These are phyloP conservation scores for Neurospora hispaniola DNA, from an alignment of 495 filamentous ascomycete species.

Conservation along the genomic window DNA sequence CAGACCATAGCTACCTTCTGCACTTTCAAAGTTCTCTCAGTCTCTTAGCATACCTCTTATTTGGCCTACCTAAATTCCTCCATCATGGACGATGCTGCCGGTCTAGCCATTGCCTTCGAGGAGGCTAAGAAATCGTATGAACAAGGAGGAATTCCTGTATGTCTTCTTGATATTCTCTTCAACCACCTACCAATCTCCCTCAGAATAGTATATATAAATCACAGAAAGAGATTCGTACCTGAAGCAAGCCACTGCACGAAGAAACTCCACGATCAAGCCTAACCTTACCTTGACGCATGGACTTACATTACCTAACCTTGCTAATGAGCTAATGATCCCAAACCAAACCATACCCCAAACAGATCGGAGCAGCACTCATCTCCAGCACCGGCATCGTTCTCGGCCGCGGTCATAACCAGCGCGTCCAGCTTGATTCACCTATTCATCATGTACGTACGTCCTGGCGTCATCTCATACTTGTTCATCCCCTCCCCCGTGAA, in stretches of 20 bases:
- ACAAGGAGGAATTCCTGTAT: conserved; percentile 69
- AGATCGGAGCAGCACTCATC: conserved; percentile 56
- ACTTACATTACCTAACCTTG: not conserved
- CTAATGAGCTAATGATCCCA: not conserved
- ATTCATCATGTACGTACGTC: conserved; percentile 53
- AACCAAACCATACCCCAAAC: conserved; percentile 24
- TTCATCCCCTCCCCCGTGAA: no score
- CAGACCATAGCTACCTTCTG: not conserved
- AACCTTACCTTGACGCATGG: not conserved
- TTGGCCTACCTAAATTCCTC: not conserved
- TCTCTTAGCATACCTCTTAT: not conserved
- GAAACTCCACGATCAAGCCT: not conserved
- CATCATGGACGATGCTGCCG: conserved; percentile 41
- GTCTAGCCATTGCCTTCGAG: conserved; percentile 57
- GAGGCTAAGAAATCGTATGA: conserved; percentile 56
- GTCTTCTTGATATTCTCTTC: not conserved
- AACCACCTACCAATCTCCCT: not conserved
- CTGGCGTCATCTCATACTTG: no score
- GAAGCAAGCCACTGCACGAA: not conserved
- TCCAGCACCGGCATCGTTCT: conserved; percentile 61
- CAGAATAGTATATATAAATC: not conserved
- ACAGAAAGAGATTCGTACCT: not conserved
- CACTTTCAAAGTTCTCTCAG: not conserved
- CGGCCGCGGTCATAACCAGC: conserved; percentile 74
- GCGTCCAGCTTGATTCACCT: conserved; percentile 64